phyloP scores from a whole-genome alignment of 495 filamentous ascomycete species.

The Aspergillus carlsbadensis region DNA sequence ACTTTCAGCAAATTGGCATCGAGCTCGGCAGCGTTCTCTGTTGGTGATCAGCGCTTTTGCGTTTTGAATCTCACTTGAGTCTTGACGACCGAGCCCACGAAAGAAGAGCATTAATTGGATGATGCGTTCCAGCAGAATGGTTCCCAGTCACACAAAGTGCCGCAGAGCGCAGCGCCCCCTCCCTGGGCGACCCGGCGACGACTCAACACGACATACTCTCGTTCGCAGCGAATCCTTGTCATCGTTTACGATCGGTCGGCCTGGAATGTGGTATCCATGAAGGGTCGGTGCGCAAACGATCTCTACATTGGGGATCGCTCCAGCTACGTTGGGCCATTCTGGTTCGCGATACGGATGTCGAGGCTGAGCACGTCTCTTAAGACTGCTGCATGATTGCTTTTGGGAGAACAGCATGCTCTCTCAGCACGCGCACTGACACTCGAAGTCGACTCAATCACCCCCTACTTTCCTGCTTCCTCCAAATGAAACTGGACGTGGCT shows the following conservation, averaged over 20 bases:
- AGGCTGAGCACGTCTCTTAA: neutral
- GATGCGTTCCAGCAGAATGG: constrained; percentile 12
- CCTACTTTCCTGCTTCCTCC: neutral
- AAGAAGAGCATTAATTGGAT: constrained; percentile 6
- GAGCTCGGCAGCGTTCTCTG: neutral
- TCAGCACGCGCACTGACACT: neutral
- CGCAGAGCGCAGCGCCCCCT: neutral
- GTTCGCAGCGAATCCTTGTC: neutral
- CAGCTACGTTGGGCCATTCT: neutral
- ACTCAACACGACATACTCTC: neutral
- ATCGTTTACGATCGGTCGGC: neutral
- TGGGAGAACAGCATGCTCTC: neutral
- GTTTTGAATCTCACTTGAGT: neutral
- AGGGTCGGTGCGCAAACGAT: too few species aligned
- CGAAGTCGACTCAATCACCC: neutral
- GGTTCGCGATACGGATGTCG: neutral
- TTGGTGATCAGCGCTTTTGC: neutral
- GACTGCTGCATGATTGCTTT: constrained; percentile 5
- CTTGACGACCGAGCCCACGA: neutral
- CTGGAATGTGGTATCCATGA: too few species aligned
- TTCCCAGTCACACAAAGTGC: constrained; percentile 13
- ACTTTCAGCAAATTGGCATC: neutral
- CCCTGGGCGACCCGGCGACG: neutral
- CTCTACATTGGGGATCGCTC: too few species aligned
- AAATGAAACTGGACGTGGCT: neutral